phyloP scores from a whole-genome alignment of 148 eudicot species.

The Chenopodium album region DNA sequence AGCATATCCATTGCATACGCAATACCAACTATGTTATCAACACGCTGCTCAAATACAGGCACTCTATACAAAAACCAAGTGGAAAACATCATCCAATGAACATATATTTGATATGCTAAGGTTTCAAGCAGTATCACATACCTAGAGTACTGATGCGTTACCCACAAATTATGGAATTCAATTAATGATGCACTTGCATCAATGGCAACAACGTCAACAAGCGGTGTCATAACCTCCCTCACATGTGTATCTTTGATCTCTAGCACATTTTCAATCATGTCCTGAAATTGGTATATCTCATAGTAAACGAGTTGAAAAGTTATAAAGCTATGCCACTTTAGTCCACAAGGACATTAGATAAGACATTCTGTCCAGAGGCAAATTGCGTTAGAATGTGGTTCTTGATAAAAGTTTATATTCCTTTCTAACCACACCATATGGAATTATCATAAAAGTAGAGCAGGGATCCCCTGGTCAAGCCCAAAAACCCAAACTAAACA shows the following conservation, averaged over 20 bases:
- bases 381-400: neutral
- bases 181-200: slow-evolving; percentile 91
- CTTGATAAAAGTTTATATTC: neutral
- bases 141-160: slow-evolving; percentile 97
- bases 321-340: neutral
- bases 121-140: slow-evolving; percentile 24
- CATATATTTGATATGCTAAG: slow-evolving; percentile 2
- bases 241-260: slow-evolving; percentile 98
- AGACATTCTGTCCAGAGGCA: neutral
- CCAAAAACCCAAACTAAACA: too few species aligned
- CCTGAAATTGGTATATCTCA: slow-evolving; percentile 46
- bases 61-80: slow-evolving; percentile 49
- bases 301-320: neutral
- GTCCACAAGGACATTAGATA: neutral
- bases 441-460: too few species aligned
- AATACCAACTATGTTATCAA: slow-evolving; percentile 94
- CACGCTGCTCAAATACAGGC: slow-evolving; percentile 94
- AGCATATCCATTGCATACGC: slow-evolving; percentile 99
- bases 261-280: slow-evolving; percentile 98
- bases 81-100: slow-evolving; percentile 15
- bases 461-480: too few species aligned
- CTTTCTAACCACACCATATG: too few species aligned
- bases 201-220: slow-evolving; percentile 97
- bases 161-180: slow-evolving; percentile 86
- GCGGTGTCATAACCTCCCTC: slow-evolving; percentile 99